phyloP scores from a whole-genome alignment of 345 rosid genomes.

The Dipteronia dyeriana region DNA sequence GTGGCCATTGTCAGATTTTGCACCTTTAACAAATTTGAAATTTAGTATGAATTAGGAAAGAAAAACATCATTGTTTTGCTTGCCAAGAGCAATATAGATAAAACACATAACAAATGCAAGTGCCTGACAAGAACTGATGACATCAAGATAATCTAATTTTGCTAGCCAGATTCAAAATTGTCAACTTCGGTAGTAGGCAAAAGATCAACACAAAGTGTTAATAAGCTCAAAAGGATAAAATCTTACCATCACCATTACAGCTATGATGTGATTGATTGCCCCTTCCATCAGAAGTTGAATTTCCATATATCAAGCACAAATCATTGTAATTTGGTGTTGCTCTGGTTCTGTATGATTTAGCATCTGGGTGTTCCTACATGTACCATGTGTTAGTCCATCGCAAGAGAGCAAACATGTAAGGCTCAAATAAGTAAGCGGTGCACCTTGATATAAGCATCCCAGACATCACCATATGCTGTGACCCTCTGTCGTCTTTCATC shows the following conservation, averaged over 20 bases:
- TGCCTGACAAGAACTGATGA: background rate
- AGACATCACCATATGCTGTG: conserved; percentile 40
- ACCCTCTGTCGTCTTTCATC: conserved; percentile 42
- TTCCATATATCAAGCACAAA: conserved; percentile 49
- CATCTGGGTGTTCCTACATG: conserved; percentile 47
- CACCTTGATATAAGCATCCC: conserved; percentile 46
- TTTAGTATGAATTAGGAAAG: background rate
- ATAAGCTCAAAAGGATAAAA: conserved; percentile 3
- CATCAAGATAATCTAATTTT: background rate
- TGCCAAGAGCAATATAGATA: conserved; percentile 7
- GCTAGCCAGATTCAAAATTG: background rate
- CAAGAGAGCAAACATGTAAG: background rate
- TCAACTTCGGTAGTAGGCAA: background rate
- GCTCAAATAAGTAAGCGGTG: conserved; percentile 13
- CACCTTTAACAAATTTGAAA: conserved; percentile 33
- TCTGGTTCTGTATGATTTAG: conserved; percentile 24
- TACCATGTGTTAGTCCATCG: conserved; percentile 23
- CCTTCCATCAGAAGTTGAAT: conserved; percentile 28
- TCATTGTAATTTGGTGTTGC: conserved; percentile 39
- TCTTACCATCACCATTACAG: conserved; percentile 32
- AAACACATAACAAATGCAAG: background rate
- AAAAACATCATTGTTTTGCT: background rate
- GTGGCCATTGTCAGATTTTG: conserved; percentile 25
- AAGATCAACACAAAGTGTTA: background rate
- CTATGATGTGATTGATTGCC: conserved; percentile 21